Base-by-base conservation (phyloP, 495 filamentous ascomycete species). In the Neurospora sp. region DNA sequence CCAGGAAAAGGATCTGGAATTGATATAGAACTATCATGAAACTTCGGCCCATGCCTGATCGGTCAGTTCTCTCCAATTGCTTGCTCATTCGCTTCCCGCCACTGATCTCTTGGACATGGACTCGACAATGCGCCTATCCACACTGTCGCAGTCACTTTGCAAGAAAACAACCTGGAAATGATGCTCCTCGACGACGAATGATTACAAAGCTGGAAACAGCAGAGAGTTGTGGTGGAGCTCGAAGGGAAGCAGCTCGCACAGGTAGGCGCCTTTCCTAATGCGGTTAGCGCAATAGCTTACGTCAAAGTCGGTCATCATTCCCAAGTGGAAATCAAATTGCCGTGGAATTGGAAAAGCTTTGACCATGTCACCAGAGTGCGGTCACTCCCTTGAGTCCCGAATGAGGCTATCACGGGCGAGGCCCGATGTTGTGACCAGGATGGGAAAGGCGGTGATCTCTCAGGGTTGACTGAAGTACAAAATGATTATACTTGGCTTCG, bases 21-120 rank as follows among this genome's bases (percentile, higher is more conserved):
- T 65, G 27, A 31, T 61, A 48, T 73, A 76, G 74, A 77, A 76
- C 74, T 76, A 68, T 73, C 75, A 48, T 69, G 76, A 76, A 77
- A 70, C 39, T 76, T 76, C 76, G 14, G 20, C 53, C 41, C 69
- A 31, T 35, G 22, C 53, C 53, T 18, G 7, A 70, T 37, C 20
- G 8, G 39, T 38, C 42, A 20, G 69, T 48, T 71, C 40, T 41
- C 14, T 37, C 53, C 53, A 65, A 65, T 31, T 65, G 53, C 53
- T 65, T 65, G 53, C 53, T 35, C 42, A 69, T 70, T 9, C 20
- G 68, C 59, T 42, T 42, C 44, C 35, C 35, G 68, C 69, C 68
- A 70, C 69, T 68, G 37, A 39, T 41, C 38, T 31, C 42, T 35
- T 71, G 39, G 61, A 38, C 35, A 27, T 37, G 16, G 27, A 31